Evolutionary conservation across 306 rosid genomes (phyloP), one percentile per base, ranked within the genome.

Genomic region (Phaseolus lunatus): DNA sequence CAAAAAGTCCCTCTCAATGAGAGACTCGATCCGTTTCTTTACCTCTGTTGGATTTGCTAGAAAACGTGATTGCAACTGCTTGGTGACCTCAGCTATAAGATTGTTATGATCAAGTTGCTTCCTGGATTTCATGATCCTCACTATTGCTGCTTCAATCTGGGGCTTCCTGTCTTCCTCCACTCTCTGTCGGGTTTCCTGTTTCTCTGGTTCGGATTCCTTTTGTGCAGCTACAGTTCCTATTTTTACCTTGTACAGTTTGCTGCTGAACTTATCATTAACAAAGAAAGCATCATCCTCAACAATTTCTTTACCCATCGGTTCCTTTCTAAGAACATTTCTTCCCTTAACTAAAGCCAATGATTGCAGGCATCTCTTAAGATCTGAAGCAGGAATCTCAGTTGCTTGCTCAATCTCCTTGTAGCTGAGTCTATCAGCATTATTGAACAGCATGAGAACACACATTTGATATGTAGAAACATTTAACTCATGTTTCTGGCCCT

Each of bases 151-250:
- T 78, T 94, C 98, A 11, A 94, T 94, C 79, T 94, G 97, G 29
- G 98, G 98, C 84, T 95, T 95, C 85, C 98, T 83, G 86, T 95
- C 96, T 84, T 95, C 98, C 87, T 95, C 98, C 83, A 95, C 98
- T 82, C 97, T 89, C 82, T 92, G 98, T 26, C 97, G 85, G 14
- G 98, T 92, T 85, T 95, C 98, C 79, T 78, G 93, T 58, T 92
- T 95, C 82, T 95, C 98, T 0, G 97, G 96, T 79, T 92, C 97
- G 0, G 97, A 85, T 75, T 95, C 98, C 84, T 91, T 92, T 53
- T 92, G 98, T 33, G 98, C 98, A 48, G 85, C 96, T 62, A 95
- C 96, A 0, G 98, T 92, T 74, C 98, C 98, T 77, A 95, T 90
- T 83, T 95, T 95, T 48, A 95, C 98, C 87, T 95, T 92, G 62